Percentiles rank a stretch among this genome's conserved stretches.
These are phyloP conservation scores for Cladophialophora immunda DNA, from an alignment of 2,329 filamentous ascomycete genomes.

Conservation along the genomic window DNA sequence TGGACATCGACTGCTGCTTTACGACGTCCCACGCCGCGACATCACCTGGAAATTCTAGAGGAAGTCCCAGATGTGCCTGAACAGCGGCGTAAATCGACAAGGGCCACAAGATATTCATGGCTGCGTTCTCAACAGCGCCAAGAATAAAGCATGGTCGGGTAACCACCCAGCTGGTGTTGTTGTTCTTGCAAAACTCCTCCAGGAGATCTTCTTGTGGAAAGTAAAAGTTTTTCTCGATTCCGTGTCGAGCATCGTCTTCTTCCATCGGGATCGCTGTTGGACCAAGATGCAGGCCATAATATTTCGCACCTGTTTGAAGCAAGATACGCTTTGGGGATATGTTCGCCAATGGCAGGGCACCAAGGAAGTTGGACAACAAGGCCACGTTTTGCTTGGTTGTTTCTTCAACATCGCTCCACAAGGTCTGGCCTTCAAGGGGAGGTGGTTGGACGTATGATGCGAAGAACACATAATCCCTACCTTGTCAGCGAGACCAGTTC, in stretches of 20 bases:
- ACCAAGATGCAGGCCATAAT: conserved; percentile 61
- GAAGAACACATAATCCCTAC: conserved; percentile 60
- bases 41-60: conserved; percentile 56
- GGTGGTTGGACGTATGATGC: conserved; percentile 60
- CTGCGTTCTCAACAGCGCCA: conserved; percentile 58
- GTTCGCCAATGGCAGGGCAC: conserved; percentile 51
- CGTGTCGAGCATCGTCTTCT: conserved; percentile 56
- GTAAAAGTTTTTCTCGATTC: conserved; percentile 62
- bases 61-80: conserved; percentile 50
- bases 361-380: conserved; percentile 53
- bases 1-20: conserved; percentile 46
- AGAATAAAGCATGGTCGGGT: conserved; percentile 58
- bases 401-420: conserved; percentile 22
- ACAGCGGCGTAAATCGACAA: conserved; percentile 61
- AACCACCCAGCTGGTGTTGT: conserved; percentile 54
- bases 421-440: conserved; percentile 8
- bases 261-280: conserved; percentile 53
- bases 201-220: conserved; percentile 63
- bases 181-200: conserved; percentile 50
- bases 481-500: conserved; percentile 17
- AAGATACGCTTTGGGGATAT: conserved; percentile 57
- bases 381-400: conserved; percentile 21
- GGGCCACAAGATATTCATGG: conserved; percentile 59
- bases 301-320: conserved; percentile 62
- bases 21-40: conserved; percentile 54